These are phyloP conservation scores for Neophaeococcomyces mojaviensis DNA, from an alignment of 2,329 filamentous ascomycete species.

Conservation along the genomic window DNA sequence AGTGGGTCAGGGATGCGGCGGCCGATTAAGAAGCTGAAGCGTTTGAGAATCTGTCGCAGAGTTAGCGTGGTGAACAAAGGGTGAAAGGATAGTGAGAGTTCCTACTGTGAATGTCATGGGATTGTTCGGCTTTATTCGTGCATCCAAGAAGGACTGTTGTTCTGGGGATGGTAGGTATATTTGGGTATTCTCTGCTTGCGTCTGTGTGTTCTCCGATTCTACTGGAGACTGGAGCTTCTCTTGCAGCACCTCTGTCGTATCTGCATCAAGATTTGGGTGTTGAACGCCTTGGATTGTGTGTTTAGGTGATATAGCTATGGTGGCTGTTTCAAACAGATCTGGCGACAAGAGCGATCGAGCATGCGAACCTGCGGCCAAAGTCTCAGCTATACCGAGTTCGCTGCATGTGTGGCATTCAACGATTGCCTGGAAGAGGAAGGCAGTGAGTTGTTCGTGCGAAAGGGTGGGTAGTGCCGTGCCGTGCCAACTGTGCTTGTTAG, in stretches of 20 bases:
- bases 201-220: slow-evolving; percentile 13
- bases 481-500: slow-evolving; percentile 5
- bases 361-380: too few species aligned
- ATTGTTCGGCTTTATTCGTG: slow-evolving; percentile 49
- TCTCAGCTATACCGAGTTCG: not conserved
- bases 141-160: slow-evolving; percentile 30
- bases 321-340: too few species aligned
- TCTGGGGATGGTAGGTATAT: slow-evolving; percentile 22
- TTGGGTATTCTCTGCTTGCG: slow-evolving; percentile 16
- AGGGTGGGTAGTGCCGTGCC: not conserved
- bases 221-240: too few species aligned
- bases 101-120: slow-evolving; percentile 62
- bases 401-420: slow-evolving; percentile 37
- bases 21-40: slow-evolving; percentile 73
- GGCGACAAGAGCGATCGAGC: too few species aligned
- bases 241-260: not conserved
- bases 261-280: too few species aligned
- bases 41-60: slow-evolving; percentile 62
- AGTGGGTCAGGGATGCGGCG: slow-evolving; percentile 64
- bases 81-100: slow-evolving; percentile 17
- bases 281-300: too few species aligned
- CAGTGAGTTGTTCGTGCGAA: slow-evolving; percentile 26
- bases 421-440: slow-evolving; percentile 47
- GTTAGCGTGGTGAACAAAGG: slow-evolving; percentile 11
- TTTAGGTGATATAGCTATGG: too few species aligned